phyloP scores from a whole-genome alignment of 495 filamentous ascomycete genomes.

The Penicillium daleae region DNA sequence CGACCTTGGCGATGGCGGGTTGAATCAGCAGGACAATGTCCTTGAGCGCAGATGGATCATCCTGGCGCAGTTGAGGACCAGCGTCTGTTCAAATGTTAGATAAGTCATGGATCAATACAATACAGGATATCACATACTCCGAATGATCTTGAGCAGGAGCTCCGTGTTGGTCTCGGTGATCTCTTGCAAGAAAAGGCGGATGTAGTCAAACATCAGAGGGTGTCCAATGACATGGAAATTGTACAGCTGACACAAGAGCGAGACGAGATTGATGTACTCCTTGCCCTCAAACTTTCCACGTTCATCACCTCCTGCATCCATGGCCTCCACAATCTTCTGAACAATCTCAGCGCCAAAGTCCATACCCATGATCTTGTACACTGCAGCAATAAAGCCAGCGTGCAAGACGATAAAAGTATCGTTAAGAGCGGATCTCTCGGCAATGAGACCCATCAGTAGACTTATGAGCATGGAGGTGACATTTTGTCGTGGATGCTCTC shows the following conservation, averaged over 20 bases:
- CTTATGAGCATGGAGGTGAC: slow-evolving; percentile 79
- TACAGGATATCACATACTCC: slow-evolving; percentile 50
- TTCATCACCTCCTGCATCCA: slow-evolving; percentile 51
- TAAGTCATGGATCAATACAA: background rate
- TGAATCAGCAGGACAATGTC: slow-evolving; percentile 85
- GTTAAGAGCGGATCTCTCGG: slow-evolving; percentile 72
- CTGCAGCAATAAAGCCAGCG: slow-evolving; percentile 84
- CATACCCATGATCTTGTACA: slow-evolving; percentile 83
- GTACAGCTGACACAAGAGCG: slow-evolving; percentile 84
- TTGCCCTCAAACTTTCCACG: slow-evolving; percentile 59
- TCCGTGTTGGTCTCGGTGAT: slow-evolving; percentile 92
- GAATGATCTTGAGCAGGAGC: slow-evolving; percentile 81
- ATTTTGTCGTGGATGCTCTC: slow-evolving; percentile 75
- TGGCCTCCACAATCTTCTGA: slow-evolving; percentile 72
- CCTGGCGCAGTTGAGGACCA: slow-evolving; percentile 81
- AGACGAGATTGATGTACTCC: slow-evolving; percentile 76
- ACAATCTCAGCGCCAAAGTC: slow-evolving; percentile 87
- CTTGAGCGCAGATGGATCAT: slow-evolving; percentile 88
- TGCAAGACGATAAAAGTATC: slow-evolving; percentile 91
- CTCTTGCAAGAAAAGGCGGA: slow-evolving; percentile 72
- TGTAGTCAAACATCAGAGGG: slow-evolving; percentile 85
- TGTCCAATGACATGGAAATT: slow-evolving; percentile 86
- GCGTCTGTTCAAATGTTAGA: slow-evolving; percentile 48
- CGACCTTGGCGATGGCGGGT: slow-evolving; percentile 64
- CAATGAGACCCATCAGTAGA: slow-evolving; percentile 73